Base-by-base conservation (phyloP, 495 filamentous ascomycete genomes). In the Viridothelium virens region DNA sequence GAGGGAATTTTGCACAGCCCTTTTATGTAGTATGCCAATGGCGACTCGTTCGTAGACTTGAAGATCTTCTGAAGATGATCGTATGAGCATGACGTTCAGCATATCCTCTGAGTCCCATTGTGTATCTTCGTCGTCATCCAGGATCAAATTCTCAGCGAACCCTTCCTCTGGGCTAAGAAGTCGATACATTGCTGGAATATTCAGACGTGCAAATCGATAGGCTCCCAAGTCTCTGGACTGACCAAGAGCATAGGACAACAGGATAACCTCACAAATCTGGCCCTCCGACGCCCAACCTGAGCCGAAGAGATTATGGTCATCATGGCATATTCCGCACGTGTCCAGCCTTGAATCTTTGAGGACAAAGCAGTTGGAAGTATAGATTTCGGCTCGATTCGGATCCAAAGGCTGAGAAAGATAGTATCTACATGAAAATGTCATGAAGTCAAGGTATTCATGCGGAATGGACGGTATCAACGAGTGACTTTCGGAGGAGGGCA, bases 41-140 rank as follows among this genome's bases (percentile, higher is more conserved):
- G 10, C 48, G 2, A 53, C 16, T 53, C 48, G 14, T 18, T 53
- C 48, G n/a, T 53, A 53, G 25, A 53, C 48, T 16, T 53, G 10
- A 18, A 0, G 16, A 5, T 53, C 25, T 5, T 53, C 48, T 18
- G 48, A 18, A 53, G 14, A 53, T 5, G 48, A 18, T 12, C 48
- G 48, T 11, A 53, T 53, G 48, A 53, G 48, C 48, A 53, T 53
- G 10, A 53, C 48, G 48, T 53, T 53, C 5, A 53, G 25, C 48
- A 53, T 53, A 53, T 53, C 48, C 48, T 18, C 14, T 12, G 2
- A 53, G 7, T 53, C 48, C 48, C 48, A 53, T 18, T 53, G 48
- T 18, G 25, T 53, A 18, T 53, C 48, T 53, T 18, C 48, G 5
- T 53, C 2, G 16, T 53, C 48, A 53, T 53, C 48, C 5, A 53